Evolutionary conservation across 2,329 filamentous ascomycete species (phyloP).

Genomic region (Penicillium sp.): DNA sequence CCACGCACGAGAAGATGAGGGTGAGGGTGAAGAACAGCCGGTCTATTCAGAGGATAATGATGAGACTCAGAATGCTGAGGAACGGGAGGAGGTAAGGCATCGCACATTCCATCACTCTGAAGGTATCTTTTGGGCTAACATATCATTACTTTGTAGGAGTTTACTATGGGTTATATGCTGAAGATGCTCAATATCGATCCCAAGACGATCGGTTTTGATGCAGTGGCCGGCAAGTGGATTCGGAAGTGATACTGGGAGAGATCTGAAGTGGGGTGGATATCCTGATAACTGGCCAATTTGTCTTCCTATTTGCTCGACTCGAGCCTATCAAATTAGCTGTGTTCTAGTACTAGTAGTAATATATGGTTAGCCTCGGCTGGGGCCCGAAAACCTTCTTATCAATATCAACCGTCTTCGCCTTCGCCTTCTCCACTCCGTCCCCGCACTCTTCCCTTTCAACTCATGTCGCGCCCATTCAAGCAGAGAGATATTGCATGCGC

Average conservation of each 20-base stretch:
- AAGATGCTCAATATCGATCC: constrained; percentile 67
- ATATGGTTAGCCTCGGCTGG: constrained; percentile 8
- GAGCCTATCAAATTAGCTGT: constrained; percentile 8
- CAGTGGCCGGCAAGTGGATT: constrained; percentile 61
- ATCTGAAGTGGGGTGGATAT: background rate
- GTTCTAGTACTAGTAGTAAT: background rate
- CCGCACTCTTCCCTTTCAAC: constrained; percentile 18
- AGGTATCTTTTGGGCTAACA: constrained; percentile 5
- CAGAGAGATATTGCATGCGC: constrained; percentile 31
- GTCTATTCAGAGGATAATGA: constrained; percentile 5
- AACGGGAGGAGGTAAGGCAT: background rate
- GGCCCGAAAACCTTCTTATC: constrained; percentile 22
- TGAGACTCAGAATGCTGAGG: background rate
- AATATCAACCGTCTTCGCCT: constrained; percentile 11
- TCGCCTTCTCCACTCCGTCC: constrained; percentile 19
- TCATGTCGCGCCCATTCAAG: constrained; percentile 29
- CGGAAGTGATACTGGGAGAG: constrained; percentile 18
- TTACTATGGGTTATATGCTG: constrained; percentile 73
- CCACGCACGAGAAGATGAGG: constrained; percentile 35
- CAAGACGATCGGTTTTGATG: constrained; percentile 66
- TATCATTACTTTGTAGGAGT: constrained; percentile 52
- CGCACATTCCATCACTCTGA: background rate
- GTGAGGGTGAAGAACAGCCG: constrained; percentile 44
- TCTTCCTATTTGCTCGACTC: background rate
- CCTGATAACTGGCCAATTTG: background rate